A percentile compares a stretch with the other conserved stretches of the same genome.
phyloP scores from a whole-genome alignment of 2,329 filamentous ascomycete species.

The Scolecobasidium constrictum region DNA sequence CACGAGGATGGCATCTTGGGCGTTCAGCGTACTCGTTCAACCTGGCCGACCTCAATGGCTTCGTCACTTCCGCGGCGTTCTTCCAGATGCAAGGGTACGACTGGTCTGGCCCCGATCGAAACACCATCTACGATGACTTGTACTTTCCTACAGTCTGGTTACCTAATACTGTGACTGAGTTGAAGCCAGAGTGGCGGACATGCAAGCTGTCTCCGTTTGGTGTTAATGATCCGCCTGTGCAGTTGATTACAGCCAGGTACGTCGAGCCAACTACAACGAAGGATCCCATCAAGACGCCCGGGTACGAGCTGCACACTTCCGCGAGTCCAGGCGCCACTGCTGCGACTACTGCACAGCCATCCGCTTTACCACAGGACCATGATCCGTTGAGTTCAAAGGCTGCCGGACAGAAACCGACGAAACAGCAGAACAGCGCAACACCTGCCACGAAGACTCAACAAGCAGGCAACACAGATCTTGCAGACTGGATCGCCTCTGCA shows the following conservation, averaged over 20 bases:
- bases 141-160: constrained; percentile 2
- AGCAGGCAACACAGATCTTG: background rate
- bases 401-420: background rate
- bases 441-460: background rate
- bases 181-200: constrained; percentile 1
- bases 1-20: constrained; percentile 1
- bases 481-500: background rate
- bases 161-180: background rate
- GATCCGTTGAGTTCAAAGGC: background rate
- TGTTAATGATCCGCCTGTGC: background rate
- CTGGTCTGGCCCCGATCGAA: background rate
- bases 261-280: background rate
- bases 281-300: background rate
- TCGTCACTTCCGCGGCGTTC: constrained; percentile 3
- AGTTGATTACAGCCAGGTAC: background rate
- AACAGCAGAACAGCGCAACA: background rate
- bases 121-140: background rate
- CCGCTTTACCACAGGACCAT: background rate
- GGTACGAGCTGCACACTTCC: background rate
- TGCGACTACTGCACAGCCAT: background rate
- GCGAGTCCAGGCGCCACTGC: background rate
- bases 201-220: background rate
- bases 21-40: background rate
- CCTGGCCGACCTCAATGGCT: constrained; percentile 3
- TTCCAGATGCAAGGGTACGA: constrained; percentile 1